Evolutionary conservation across 352 stramenopile species (phyloP).

Genomic region (Globisporangium cederbergense): DNA sequence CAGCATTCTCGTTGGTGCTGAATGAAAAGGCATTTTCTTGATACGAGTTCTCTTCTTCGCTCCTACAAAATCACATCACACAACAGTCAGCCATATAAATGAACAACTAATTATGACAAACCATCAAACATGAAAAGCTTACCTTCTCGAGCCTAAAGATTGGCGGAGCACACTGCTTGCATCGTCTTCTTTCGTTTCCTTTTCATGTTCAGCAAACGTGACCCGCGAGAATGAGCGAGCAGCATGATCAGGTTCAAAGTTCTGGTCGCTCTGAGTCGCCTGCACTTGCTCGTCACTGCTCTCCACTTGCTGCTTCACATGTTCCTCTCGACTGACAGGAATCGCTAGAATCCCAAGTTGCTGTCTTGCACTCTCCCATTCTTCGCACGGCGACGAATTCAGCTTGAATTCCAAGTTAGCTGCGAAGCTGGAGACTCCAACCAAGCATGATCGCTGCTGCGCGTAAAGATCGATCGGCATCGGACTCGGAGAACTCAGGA

Average conservation of each 20-base stretch:
- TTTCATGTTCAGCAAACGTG: background rate
- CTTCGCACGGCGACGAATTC: conserved; percentile 24
- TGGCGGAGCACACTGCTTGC: background rate
- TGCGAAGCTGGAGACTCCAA: conserved; percentile 53
- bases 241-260: background rate
- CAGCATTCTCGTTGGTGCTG: background rate
- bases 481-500: conserved; percentile 5
- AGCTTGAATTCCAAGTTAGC: conserved; percentile 45
- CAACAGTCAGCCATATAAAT: background rate
- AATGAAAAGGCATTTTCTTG: background rate
- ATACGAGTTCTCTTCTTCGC: background rate
- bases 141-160: conserved; percentile 6
- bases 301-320: background rate
- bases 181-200: background rate
- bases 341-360: conserved; percentile 28
- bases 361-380: conserved; percentile 37
- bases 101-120: background rate
- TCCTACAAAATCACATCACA: background rate
- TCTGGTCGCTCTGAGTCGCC: background rate
- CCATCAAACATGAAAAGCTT: background rate
- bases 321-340: background rate
- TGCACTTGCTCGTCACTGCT: background rate
- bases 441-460: conserved; percentile 40
- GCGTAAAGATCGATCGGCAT: conserved; percentile 39
- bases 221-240: conserved; percentile 4